Percentiles rank a stretch among this genome's conserved stretches.
Evolutionary conservation across 768 basidiomycete genomes (phyloP).

Genomic region (Suillus variegatus): DNA sequence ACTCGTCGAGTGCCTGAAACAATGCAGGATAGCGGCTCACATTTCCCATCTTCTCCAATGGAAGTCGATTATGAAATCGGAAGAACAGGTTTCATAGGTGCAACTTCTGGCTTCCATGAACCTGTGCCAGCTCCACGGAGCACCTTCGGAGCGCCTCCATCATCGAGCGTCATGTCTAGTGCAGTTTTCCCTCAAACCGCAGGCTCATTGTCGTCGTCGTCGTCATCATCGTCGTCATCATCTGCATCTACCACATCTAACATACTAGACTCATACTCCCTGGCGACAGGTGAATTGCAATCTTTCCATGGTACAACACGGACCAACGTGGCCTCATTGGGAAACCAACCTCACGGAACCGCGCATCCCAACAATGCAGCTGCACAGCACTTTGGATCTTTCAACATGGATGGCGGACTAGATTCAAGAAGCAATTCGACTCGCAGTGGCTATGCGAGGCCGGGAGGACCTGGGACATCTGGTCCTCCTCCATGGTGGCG

Average conservation of each 20-base stretch:
- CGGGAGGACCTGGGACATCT: not conserved
- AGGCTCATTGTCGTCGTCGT: not conserved
- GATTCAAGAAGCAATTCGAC: not conserved
- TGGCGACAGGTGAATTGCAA: not conserved
- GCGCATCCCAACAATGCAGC: constrained; percentile 1
- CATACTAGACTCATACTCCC: not conserved
- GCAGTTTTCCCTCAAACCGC: not conserved
- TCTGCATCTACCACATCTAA: constrained; percentile 3
- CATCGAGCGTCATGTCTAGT: not conserved
- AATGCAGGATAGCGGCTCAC: not conserved
- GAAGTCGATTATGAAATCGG: not conserved
- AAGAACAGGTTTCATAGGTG: not conserved
- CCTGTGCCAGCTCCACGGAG: not conserved
- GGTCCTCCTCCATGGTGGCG: constrained; percentile 3
- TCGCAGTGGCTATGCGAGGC: not conserved
- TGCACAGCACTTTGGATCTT: not conserved
- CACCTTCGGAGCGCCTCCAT: not conserved
- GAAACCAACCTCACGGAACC: not conserved
- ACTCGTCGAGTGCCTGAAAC: constrained; percentile 1
- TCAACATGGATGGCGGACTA: not conserved
- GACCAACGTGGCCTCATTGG: not conserved
- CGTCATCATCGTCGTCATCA: not conserved
- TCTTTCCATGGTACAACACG: not conserved
- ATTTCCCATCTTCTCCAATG: not conserved
- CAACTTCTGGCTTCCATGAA: not conserved